Conservation (phyloP, 129 eudicot species). For the Pseudognaphalium luteoalbum region DNA sequence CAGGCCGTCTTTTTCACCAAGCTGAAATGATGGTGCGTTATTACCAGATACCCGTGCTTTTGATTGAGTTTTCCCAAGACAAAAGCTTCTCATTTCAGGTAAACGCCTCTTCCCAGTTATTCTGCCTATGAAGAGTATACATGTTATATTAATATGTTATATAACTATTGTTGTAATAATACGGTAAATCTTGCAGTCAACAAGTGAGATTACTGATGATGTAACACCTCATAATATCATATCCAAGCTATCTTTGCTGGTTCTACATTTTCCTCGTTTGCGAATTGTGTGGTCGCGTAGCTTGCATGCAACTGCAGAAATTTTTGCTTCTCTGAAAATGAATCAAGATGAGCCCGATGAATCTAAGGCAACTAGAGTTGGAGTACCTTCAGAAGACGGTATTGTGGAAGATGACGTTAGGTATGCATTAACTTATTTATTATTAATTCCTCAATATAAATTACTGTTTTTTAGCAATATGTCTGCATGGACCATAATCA, state of each 20-base stretch:
- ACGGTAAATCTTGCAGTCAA: constrained; percentile 60
- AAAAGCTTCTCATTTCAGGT: constrained; percentile 98
- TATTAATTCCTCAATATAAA: not conserved
- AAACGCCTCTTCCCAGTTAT: not conserved
- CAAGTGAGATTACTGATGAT: constrained; percentile 85
- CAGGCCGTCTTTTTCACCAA: constrained; percentile 93
- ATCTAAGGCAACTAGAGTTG: constrained; percentile 88
- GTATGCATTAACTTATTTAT: constrained; percentile 31
- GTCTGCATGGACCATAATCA: not conserved
- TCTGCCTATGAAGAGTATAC: not conserved
- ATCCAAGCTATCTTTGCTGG: constrained; percentile 82
- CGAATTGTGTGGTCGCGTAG: constrained; percentile 98
- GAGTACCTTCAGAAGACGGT: constrained; percentile 97
- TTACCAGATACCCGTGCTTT: constrained; percentile 82
- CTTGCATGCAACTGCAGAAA: constrained; percentile 98
- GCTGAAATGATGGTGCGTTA: constrained; percentile 95
- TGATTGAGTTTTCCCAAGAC: constrained; percentile 96
- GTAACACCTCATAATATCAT: constrained; percentile 76
- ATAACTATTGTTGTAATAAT: constrained; percentile 3
- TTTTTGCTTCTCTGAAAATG: constrained; percentile 76
- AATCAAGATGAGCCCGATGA: constrained; percentile 99
- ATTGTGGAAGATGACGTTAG: constrained; percentile 81
- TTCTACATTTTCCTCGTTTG: constrained; percentile 87
- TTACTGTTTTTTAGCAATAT: not conserved
- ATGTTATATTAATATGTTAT: not conserved